Percentiles rank a stretch among this genome's conserved stretches.
Evolutionary conservation across 495 filamentous ascomycete genomes (phyloP).

Genomic region (Saxispiralis lemnorum): DNA sequence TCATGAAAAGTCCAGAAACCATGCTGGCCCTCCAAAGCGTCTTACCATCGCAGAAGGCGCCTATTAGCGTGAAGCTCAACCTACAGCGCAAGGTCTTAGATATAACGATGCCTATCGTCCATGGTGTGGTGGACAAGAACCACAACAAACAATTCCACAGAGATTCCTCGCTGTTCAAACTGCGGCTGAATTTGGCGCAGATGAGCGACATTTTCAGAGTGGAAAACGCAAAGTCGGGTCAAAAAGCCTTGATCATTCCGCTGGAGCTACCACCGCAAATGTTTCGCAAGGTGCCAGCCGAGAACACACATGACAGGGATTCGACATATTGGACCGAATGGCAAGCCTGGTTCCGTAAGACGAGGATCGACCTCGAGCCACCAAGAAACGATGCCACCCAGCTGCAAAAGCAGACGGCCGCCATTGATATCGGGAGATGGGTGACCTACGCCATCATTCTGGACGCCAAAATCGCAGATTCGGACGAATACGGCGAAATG

Average conservation of each 20-base stretch:
- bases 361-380: constrained; percentile 42
- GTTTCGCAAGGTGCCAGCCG: constrained; percentile 36
- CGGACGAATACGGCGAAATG: constrained; percentile 20
- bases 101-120: constrained; percentile 16
- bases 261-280: constrained; percentile 48
- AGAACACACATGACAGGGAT: constrained; percentile 25
- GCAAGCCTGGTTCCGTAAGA: constrained; percentile 61
- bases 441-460: constrained; percentile 25
- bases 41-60: background rate
- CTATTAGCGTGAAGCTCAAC: constrained; percentile 20
- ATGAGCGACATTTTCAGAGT: constrained; percentile 34
- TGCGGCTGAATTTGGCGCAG: constrained; percentile 48
- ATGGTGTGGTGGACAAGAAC: background rate
- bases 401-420: constrained; percentile 35
- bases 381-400: constrained; percentile 31
- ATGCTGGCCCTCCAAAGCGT: constrained; percentile 35
- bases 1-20: constrained; percentile 27
- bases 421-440: constrained; percentile 59
- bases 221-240: constrained; percentile 21
- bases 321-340: constrained; percentile 41
- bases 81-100: constrained; percentile 20
- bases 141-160: background rate
- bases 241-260: constrained; percentile 36
- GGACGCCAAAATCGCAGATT: constrained; percentile 15
- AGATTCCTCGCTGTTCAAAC: background rate